Evolutionary conservation across 768 basidiomycete species (phyloP).

Genomic region (Pleurotus platypus): DNA sequence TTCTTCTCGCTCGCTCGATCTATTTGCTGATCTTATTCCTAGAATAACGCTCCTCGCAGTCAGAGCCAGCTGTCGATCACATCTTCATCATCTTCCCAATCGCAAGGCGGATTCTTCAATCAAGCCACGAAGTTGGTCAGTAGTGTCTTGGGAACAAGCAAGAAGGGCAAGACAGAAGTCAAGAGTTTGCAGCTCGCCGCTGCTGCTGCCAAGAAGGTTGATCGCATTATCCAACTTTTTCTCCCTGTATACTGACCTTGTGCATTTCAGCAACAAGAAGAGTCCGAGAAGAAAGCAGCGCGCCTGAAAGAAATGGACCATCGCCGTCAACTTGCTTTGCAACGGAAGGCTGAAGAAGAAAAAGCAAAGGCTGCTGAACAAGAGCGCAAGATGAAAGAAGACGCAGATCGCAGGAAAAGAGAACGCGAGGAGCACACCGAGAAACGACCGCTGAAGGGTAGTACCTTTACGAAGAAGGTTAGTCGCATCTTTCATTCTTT

Average conservation of each 20-base stretch:
- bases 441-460: conserved; percentile 55
- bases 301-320: conserved; percentile 80
- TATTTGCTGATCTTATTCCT: conserved; percentile 9
- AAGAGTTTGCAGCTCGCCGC: conserved; percentile 84
- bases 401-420: conserved; percentile 73
- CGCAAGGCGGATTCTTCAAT: conserved; percentile 61
- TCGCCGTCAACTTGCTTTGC: conserved; percentile 64
- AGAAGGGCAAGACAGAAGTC: conserved; percentile 72
- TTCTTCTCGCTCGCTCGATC: background rate
- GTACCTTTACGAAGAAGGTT: conserved; percentile 53
- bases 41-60: conserved; percentile 31
- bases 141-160: conserved; percentile 62
- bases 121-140: conserved; percentile 69
- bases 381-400: conserved; percentile 70
- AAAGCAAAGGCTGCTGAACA: conserved; percentile 58
- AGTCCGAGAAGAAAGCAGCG: conserved; percentile 73
- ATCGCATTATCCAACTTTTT: conserved; percentile 12
- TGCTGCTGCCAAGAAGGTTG: conserved; percentile 85
- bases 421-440: conserved; percentile 78
- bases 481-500: background rate
- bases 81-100: conserved; percentile 41
- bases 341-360: conserved; percentile 80
- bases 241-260: conserved; percentile 9
- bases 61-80: conserved; percentile 56
- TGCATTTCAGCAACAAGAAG: conserved; percentile 76